Conservation (phyloP, 768 basidiomycete species). For the Crassisporium funariophilum region DNA sequence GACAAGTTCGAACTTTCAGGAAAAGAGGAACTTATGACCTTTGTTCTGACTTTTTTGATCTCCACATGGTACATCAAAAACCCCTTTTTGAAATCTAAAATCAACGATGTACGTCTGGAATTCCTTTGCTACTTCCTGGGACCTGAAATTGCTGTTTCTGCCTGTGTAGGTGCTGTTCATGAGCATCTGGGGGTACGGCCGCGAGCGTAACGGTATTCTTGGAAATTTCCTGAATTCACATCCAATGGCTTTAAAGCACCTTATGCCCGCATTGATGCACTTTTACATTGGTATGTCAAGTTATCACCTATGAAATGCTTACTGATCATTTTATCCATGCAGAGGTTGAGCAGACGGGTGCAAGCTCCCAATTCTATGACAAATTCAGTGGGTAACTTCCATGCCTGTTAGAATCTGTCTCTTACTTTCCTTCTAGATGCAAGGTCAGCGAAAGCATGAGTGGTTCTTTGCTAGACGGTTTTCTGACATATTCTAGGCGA, state of each 20-base stretch:
- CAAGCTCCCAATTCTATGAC: constrained; percentile 98
- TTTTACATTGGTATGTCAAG: constrained; percentile 86
- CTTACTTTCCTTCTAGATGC: constrained; percentile 40
- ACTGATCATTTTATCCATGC: constrained; percentile 1
- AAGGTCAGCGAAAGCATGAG: constrained; percentile 41
- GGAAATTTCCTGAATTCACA: constrained; percentile 84
- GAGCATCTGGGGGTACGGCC: constrained; percentile 67
- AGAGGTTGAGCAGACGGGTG: constrained; percentile 98
- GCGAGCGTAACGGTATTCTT: constrained; percentile 71
- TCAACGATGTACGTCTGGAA: constrained; percentile 81
- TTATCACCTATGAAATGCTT: not conserved
- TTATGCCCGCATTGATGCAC: constrained; percentile 89
- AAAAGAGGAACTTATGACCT: constrained; percentile 84
- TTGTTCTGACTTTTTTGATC: constrained; percentile 87
- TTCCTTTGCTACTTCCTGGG: not conserved
- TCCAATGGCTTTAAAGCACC: constrained; percentile 79
- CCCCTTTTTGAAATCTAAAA: constrained; percentile 94
- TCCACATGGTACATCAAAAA: constrained; percentile 99
- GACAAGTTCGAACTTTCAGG: constrained; percentile 83
- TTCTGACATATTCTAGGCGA: constrained; percentile 46
- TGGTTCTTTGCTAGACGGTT: not conserved
- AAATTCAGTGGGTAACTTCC: constrained; percentile 81
- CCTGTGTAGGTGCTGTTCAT: constrained; percentile 66
- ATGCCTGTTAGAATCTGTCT: not conserved
- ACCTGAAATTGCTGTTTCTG: constrained; percentile 6